Evolutionary conservation across 2,329 filamentous ascomycete genomes (phyloP), one percentile per base, ranked within the genome.

Genomic region (Colletotrichum agaves): DNA sequence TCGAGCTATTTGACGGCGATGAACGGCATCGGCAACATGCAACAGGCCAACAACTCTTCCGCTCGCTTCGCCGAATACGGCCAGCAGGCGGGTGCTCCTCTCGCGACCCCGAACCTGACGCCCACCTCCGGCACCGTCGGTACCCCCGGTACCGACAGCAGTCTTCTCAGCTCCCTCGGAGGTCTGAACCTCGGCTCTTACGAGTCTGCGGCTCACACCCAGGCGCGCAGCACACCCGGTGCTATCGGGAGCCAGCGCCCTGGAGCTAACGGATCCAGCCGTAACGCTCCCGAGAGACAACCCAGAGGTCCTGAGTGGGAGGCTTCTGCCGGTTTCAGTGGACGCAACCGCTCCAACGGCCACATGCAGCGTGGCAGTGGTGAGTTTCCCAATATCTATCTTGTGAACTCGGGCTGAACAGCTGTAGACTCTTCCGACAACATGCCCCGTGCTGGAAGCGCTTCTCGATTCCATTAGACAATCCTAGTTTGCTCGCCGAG

Each of bases 1-100:
- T 93, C 93, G 5, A 97, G 93, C 82, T 97, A 97, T 77, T 78
- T 81, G 27, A 80, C 74, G 4, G 79, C 78, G 33, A 76, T 93
- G 65, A 88, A 88, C 71, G 79, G 79, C 31, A 76, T 93, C 62
- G 88, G 88, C 71, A 87, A 86, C 68, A 82, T 93, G 72, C 71
- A 75, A 41, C 74, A 73, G 49, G 79, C 75, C 7, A 63, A 70
- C 21, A 75, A 74, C 49, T 72, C 74, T 7, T 74, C 76, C 17
- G 79, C 79, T 23, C 81, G 83, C 23, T 83, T 83, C 59, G 78
- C 80, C 15, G 84, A 86, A 60, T 85, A 85, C 71, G 77, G 81
- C 56, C 75, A 78, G 55, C 79, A 81, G 55, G 74, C 76, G 37
- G 74, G 74, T 69, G 72, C 74, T 3, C 35, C 35, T 8, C 60